Evolutionary conservation across 2,329 filamentous ascomycete genomes (phyloP), one percentile per base, ranked within the genome.

Genomic region (Coniosporium tulheliwenetii): DNA sequence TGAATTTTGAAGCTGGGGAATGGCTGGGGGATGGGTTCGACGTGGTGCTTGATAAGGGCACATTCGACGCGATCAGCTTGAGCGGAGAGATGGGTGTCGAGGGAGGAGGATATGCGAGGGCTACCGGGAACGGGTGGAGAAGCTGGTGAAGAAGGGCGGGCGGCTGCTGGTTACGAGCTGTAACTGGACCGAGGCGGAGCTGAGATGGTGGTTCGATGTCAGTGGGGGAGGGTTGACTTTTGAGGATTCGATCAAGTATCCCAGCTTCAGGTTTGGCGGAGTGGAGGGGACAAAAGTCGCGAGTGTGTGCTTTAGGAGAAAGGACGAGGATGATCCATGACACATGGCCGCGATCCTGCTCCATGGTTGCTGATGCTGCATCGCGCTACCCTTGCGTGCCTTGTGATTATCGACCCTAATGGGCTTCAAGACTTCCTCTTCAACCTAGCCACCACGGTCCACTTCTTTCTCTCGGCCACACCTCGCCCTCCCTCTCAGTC

Each of bases 31-130:
- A 59, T 0, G 82, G 82, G 1, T 96, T 87, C 65, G 86, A 96
- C 60, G 76, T 95, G 0, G 80, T 95, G 0, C 72, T 95, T n/a
- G 91, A 98, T 62, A 98, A 98, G 64, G 91, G 91, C 36, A 98
- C 91, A 1, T 98, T 96, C 58, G 91, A 98, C 65, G 91, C 91
- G 9, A 81, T 98, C 30, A 86, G 79, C 39, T 66, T 96, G n/a
- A 75, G 70, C 40, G 68, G 69, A 42, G 75, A 78, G 48, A 55
- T 50, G n/a, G 62, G 62, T 40, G 54, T 47, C 10, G 56, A 59
- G 10, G 77, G 0, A 64, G 73, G 32, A 71, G 81, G 41, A 67
- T 82, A 10, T 82, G 77, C 55, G 84, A 93, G 57, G 70, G 71
- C 3, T 98, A 98, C 63, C 72, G 75, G 38, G 69, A 71, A 37